Base-by-base conservation (phyloP, 495 filamentous ascomycete genomes). In the Penicillium paxilli region DNA sequence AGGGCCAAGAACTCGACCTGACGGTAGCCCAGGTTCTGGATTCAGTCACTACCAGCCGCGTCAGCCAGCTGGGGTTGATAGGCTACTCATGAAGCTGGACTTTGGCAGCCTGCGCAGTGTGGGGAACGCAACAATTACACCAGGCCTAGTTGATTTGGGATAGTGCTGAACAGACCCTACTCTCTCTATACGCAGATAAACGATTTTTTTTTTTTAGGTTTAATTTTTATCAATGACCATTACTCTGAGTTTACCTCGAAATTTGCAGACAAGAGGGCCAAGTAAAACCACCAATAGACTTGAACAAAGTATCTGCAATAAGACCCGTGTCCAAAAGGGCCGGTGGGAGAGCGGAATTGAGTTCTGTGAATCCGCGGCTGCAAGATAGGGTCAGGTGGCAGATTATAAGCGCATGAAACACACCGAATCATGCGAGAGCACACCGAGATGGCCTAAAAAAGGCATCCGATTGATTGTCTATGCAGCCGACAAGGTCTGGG, bases 61-160 rank as follows among this genome's bases (percentile, higher is more conserved):
- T 49, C 83, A 84, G 40, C 79, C 85, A 4, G 86, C 85, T 3
- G 88, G 90, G 7, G 83, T 94, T 20, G 89, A 93, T 73, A 76
- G 88, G 47, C 73, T 96, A 64, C 64, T 96, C 40, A 92, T 95
- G 88, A 92, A 93, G 66, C 71, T 96, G 52, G 91, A 94, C 73
- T 91, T 90, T 73, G 81, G 73, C 28, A 78, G 73, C 52, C 62
- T 73, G 21, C 65, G 68, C 38, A 59, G 55, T 33, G 52, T 51
- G 23, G 51, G 47, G 7, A 45, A 49, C 26, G 41, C 52, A 24
- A 23, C 40, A 22, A 51, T 37, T 23, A 25, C 45, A 49, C 49
- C 38, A 11, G 50, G 54, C 40, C 38, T 54, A 28, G 49, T 47
- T 16, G 44, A 52, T 38, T 25, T 57, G 48, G 47, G 28, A 38